Evolutionary conservation across 1,284 basidiomycete species (phyloP), one percentile per base, ranked within the genome.

Genomic region (Ganoderma leucocontextum): DNA sequence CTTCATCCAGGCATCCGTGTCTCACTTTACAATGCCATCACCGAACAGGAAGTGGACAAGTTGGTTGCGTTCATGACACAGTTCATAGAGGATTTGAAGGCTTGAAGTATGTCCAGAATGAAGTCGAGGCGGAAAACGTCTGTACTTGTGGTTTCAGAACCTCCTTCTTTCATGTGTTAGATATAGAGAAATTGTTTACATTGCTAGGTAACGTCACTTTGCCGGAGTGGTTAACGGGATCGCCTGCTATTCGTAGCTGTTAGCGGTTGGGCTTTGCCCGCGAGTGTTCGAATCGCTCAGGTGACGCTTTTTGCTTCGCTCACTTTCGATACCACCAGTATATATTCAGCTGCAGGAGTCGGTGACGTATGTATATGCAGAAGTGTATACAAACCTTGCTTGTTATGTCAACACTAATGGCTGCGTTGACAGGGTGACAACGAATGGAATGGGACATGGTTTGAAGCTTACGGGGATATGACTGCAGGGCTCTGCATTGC

Each of bases 21-120:
- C 4, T 98, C 96, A 22, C 82, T 99, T 7, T 99, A 99, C 84
- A 99, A 99, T 73, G 97, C 97, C 10, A 86, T 99, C 70, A 93
- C 93, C 1, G 90, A 96, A 72, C 91, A 95, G 68, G 89, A 95
- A 71, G 85, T 85, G 0, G 90, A 92, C 71, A 83, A 80, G 65
- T 77, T 94, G 13, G 82, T 91, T 36, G 81, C 78, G 1, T 94
- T 91, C 73, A 89, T 92, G 76, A 80, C 82, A 49, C 83, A 86
- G 39, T 94, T 92, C 73, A 73, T 81, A 49, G 70, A 68, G 22
- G 65, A 67, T n/a, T 25, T 39, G n/a, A 41, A 60, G 9, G 61
- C 4, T 25, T 60, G 25, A 60, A 42, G 9, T 22, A 22, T n/a
- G 57, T 35, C 22, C 6, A 4, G 57, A 39, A 59, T 19, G 36